Base-by-base conservation (phyloP, 2,329 filamentous ascomycete species). In the Diaporthe sp. region DNA sequence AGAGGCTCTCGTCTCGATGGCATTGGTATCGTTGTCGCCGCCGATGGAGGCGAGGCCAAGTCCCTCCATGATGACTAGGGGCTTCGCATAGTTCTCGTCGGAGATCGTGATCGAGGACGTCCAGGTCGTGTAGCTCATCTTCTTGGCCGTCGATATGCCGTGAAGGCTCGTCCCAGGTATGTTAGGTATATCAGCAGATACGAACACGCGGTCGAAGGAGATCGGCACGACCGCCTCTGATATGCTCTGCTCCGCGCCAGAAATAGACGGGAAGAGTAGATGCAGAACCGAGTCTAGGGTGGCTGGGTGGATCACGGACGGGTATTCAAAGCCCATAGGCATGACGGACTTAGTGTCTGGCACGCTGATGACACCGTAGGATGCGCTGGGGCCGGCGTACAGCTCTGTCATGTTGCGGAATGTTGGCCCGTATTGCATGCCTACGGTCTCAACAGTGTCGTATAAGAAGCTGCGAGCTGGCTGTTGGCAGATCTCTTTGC, bases 191-290 rank as follows among this genome's bases (percentile, higher is more conserved):
- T 65, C 73, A 15, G 73, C 58, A 1, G 75, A 44, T 1, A 76
- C 44, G 37, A 76, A 75, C 0, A 75, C 73, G 13, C 71, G 53
- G 39, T 75, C 75, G 51, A 76, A 75, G 17, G 68, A 57, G 34
- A 73, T 34, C 0, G 71, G 71, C 2, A 73, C 71, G 6, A 73
- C 60, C 1, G 71, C 71, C 37, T 73, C 71, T 2, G 71, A 55
- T 19, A 67, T 55, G n/a, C 25, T 31, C n/a, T 73, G 71, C 46
- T 73, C 71, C 3, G 22, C 58, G 34, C 71, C 71, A 0, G 34
- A n/a, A 25, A 73, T 73, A 1, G 71, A 65, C 15, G 71, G 71
- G 58, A 73, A 73, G 10, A 73, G 60, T 1, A 73, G 49, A 19
- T 73, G 71, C 1, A 73, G 71, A 0, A 73, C 34, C 4, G 71